phyloP scores from a whole-genome alignment of 1,139 yeast genomes.

The Citeromyces hawaiiensis region DNA sequence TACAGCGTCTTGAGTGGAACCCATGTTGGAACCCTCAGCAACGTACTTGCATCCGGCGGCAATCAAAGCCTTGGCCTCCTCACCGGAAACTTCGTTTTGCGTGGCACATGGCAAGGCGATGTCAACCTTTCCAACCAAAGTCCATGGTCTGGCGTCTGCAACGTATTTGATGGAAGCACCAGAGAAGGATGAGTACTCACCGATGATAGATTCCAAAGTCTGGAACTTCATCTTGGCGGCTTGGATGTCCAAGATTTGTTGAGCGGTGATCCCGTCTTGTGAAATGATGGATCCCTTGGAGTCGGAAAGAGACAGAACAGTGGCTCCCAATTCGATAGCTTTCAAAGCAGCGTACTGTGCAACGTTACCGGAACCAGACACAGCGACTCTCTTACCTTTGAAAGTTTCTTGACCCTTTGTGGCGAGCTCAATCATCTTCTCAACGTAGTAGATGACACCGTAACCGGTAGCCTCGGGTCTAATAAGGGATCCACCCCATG shows the following conservation, averaged over 20 bases:
- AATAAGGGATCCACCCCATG: conserved; percentile 98
- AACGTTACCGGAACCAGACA: conserved; percentile 97
- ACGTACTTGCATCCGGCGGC: conserved; percentile 86
- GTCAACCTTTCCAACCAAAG: conserved; percentile 81
- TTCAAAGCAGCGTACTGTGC: conserved; percentile 98
- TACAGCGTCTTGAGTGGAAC: conserved; percentile 95
- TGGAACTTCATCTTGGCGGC: conserved; percentile 75
- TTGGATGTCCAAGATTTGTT: conserved; percentile 65
- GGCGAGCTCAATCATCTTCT: conserved; percentile 94
- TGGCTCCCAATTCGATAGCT: conserved; percentile 94
- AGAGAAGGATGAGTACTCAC: conserved; percentile 46
- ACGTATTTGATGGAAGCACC: conserved; percentile 57
- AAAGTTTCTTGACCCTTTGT: conserved; percentile 79
- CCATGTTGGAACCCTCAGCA: conserved; percentile 99
- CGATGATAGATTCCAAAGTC: conserved; percentile 58
- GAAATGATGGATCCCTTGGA: conserved; percentile 81
- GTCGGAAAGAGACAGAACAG: conserved; percentile 86
- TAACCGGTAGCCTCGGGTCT: conserved; percentile 99
- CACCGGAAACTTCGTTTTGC: conserved; percentile 95
- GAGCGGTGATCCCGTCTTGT: conserved; percentile 69
- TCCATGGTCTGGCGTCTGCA: conserved; percentile 96
- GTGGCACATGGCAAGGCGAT: conserved; percentile 98
- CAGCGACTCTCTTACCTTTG: conserved; percentile 86
- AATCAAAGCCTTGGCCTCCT: conserved; percentile 88
- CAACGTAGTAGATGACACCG: conserved; percentile 94